Evolutionary conservation across 2,329 filamentous ascomycete species (phyloP).

Genomic region (Neofusicoccum sp.): DNA sequence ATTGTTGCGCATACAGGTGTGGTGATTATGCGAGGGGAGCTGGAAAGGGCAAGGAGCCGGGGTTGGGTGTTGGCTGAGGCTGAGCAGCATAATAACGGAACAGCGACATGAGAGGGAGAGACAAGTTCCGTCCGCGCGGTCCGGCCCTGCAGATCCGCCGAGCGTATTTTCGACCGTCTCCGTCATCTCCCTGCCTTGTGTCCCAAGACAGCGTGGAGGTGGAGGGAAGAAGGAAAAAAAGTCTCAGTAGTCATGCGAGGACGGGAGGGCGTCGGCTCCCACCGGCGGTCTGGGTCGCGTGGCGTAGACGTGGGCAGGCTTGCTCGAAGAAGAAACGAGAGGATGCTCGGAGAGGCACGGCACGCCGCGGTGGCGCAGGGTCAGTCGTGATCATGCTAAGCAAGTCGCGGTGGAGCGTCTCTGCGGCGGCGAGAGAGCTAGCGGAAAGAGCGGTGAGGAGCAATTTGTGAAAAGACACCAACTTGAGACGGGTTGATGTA

Average conservation of each 20-base stretch:
- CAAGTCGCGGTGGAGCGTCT: not conserved
- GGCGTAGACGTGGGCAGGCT: not conserved
- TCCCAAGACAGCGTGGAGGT: not conserved
- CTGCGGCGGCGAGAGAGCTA: too few species aligned
- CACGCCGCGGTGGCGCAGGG: not conserved
- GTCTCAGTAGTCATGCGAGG: not conserved
- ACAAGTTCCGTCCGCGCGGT: constrained; percentile 5
- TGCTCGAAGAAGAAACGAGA: not conserved
- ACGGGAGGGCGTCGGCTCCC: not conserved
- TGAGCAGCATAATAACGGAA: not conserved
- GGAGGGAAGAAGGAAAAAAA: not conserved
- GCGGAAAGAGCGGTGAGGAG: constrained; percentile 6
- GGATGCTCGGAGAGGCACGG: not conserved
- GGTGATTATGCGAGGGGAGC: not conserved
- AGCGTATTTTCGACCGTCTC: not conserved
- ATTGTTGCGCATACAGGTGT: not conserved
- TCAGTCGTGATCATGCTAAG: not conserved
- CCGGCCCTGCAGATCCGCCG: constrained; percentile 11
- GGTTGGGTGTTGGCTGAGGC: not conserved
- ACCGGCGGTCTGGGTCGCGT: not conserved
- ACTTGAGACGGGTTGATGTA: not conserved
- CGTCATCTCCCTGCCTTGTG: not conserved
- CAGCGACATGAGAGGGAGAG: not conserved
- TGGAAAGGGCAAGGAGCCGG: not conserved
- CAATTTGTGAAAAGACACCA: not conserved